Base-by-base conservation (phyloP, 2,329 filamentous ascomycete species). In the Metarhizium brunneum region DNA sequence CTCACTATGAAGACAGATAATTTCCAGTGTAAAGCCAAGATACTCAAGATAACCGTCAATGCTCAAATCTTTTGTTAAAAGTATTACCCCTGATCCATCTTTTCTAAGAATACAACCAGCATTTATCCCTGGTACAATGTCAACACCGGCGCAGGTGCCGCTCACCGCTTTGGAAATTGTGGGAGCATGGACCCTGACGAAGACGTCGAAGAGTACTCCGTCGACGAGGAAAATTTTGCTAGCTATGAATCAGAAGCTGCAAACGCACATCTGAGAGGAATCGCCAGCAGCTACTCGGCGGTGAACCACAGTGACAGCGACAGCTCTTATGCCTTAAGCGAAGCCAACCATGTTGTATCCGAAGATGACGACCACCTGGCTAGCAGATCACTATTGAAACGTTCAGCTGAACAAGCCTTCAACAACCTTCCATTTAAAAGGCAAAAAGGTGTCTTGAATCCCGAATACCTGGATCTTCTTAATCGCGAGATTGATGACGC, bases 401-500 rank as follows among this genome's bases (percentile, higher is more conserved):
- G 66, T 14, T 60, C 61, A 6, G 65, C 66, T 0, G 59, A 66
- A 16, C 60, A 62, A 20, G 54, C 61, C 5, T 29, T 65, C 57
- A 14, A 53, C 30, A 53, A 55, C 30, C 64, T 62, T 6, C 73
- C 74, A 2, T 72, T 75, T 58, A 83, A 82, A 62, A 72, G 78
- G 36, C 68, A 67, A 50, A 76, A 67, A 55, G 69, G 71, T 4
- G 43, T 65, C 2, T 66, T 81, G 56, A 81, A 77, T 58, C 59
- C 60, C 6, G 69, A 68, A 5, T 83, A 83, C 58, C 64, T 83
- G 13, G 66, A 70, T 29, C 64, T 83, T 1, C 71, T 83, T 35
- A 85, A 88, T 60, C 69, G 73, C 25, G 79, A 82, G 32, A 82
- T 86, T 54, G 67, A 76, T n/a, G 79, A 84, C 60, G 77, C 75